These are phyloP conservation scores for Trichomonascaceae sp. DNA, from an alignment of 1,139 yeast species.

Conservation along the genomic window DNA sequence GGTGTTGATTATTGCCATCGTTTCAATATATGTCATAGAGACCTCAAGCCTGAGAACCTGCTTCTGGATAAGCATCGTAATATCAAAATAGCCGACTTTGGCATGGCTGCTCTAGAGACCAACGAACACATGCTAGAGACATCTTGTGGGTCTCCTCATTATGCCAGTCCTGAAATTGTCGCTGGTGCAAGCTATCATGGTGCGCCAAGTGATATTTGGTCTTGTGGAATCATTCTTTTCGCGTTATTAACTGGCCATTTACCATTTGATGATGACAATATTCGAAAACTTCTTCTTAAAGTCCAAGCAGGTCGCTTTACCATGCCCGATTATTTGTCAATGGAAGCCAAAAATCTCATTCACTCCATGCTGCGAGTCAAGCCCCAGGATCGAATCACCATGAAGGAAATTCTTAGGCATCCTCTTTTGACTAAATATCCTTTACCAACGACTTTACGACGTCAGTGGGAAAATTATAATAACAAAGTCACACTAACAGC, in stretches of 20 bases:
- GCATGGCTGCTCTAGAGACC: slow-evolving; percentile 98
- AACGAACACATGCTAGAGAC: slow-evolving; percentile 81
- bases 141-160: slow-evolving; percentile 97
- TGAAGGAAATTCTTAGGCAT: slow-evolving; percentile 66
- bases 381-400: slow-evolving; percentile 71
- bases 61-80: slow-evolving; percentile 78
- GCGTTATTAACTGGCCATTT: slow-evolving; percentile 91
- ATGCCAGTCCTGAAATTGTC: slow-evolving; percentile 96
- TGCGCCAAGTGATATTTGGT: slow-evolving; percentile 97
- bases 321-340: slow-evolving; percentile 74
- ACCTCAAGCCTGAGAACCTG: slow-evolving; percentile 90
- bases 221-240: slow-evolving; percentile 91
- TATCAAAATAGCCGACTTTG: slow-evolving; percentile 96
- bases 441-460: slow-evolving; percentile 14
- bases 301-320: slow-evolving; percentile 85
- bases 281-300: slow-evolving; percentile 73
- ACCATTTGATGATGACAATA: slow-evolving; percentile 96
- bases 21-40: slow-evolving; percentile 87
- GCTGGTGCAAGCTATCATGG: slow-evolving; percentile 94
- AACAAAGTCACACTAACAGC: slow-evolving; percentile 18
- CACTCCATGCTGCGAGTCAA: slow-evolving; percentile 73
- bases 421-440: slow-evolving; percentile 77
- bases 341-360: slow-evolving; percentile 83
- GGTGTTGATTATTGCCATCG: slow-evolving; percentile 94
- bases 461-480: slow-evolving; percentile 29